Evolutionary conservation across 192 early-diverging fungal species (phyloP).

Genomic region (Podila epigama): DNA sequence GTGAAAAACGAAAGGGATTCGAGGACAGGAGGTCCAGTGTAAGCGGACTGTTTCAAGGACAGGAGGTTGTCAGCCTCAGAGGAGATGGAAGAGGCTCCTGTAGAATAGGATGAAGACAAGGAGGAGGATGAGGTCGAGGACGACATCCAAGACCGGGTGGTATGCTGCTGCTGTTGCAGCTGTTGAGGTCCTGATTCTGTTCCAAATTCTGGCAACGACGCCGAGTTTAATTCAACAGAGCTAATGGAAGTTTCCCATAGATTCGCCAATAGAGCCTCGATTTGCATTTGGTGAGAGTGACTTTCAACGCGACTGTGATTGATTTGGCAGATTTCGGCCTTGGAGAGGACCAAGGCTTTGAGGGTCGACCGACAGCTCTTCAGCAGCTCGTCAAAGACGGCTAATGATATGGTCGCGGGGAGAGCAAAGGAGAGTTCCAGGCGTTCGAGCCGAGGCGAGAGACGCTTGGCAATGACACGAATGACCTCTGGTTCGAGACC

Average conservation of each 20-base stretch:
- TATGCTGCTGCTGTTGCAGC: not conserved
- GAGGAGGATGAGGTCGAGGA: conserved; percentile 10
- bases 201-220: conserved; percentile 5
- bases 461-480: conserved; percentile 19
- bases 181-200: not conserved
- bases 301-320: conserved; percentile 13
- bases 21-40: not conserved
- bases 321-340: conserved; percentile 15
- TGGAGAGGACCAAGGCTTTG: conserved; percentile 19
- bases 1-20: conserved; percentile 21
- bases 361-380: conserved; percentile 17
- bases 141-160: not conserved
- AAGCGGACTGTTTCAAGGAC: not conserved
- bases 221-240: not conserved
- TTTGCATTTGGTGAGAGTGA: conserved; percentile 4
- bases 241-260: not conserved
- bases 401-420: conserved; percentile 8
- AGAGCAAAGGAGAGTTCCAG: conserved; percentile 21
- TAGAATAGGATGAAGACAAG: conserved; percentile 9
- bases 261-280: conserved; percentile 17
- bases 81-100: conserved; percentile 5
- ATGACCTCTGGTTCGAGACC: conserved; percentile 35
- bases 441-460: conserved; percentile 13
- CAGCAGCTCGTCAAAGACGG: conserved; percentile 32
- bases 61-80: not conserved